Evolutionary conservation across 2,329 filamentous ascomycete species (phyloP).

Genomic region (Trichoderma oligosporum): DNA sequence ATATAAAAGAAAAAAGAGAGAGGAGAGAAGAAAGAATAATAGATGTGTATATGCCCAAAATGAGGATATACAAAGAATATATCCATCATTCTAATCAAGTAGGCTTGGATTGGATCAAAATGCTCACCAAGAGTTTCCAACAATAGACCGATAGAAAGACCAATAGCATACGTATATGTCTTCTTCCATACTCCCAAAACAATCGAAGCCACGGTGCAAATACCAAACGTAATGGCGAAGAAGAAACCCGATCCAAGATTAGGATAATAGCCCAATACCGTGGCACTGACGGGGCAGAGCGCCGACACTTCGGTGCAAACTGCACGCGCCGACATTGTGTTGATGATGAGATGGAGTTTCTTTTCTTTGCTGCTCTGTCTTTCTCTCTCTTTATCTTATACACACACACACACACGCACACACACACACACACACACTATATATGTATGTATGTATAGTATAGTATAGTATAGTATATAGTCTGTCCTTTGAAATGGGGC

Average conservation of each 20-base stretch:
- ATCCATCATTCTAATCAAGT: too few species aligned
- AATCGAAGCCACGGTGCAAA: slow-evolving; percentile 41
- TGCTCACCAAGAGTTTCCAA: slow-evolving; percentile 49
- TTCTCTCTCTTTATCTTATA: not conserved
- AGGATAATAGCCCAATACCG: slow-evolving; percentile 55
- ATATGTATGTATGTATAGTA: too few species aligned
- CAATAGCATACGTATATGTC: slow-evolving; percentile 53
- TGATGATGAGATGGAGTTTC: too few species aligned
- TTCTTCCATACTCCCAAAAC: slow-evolving; percentile 45
- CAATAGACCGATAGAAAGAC: slow-evolving; percentile 47
- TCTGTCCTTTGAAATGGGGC: too few species aligned
- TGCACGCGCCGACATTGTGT: not conserved
- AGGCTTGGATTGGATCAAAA: not conserved
- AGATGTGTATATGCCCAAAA: too few species aligned
- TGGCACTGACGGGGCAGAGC: slow-evolving; percentile 48
- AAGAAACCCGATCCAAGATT: slow-evolving; percentile 55
- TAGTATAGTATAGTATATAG: too few species aligned
- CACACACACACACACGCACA: too few species aligned
- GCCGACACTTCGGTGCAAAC: slow-evolving; percentile 36
- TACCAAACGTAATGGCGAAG: slow-evolving; percentile 48
- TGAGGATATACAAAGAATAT: too few species aligned
- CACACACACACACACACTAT: too few species aligned
- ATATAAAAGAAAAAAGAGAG: not conserved
- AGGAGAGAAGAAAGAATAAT: not conserved
- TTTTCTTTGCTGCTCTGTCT: too few species aligned